phyloP scores from a whole-genome alignment of 306 rosid species.

The Carpinus fangiana region DNA sequence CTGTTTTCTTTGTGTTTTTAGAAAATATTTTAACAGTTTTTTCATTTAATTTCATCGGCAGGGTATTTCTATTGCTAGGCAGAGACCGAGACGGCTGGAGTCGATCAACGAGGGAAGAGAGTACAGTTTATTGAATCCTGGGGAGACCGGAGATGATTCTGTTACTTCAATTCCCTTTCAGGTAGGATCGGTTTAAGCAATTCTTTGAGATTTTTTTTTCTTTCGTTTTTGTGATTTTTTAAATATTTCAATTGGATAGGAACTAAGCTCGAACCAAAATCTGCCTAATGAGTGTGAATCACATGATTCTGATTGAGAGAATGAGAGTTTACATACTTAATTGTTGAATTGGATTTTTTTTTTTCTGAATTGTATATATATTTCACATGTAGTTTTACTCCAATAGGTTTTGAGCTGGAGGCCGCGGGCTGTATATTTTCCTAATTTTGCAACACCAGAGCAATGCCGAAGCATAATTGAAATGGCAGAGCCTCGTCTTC shows the following conservation, averaged over 20 bases:
- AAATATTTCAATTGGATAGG: slow-evolving; percentile 14
- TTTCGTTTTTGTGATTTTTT: background rate
- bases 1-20: background rate
- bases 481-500: slow-evolving; percentile 52
- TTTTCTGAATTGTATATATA: background rate
- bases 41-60: slow-evolving; percentile 20
- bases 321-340: slow-evolving; percentile 21
- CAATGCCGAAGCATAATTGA: slow-evolving; percentile 66
- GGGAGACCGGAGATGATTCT: slow-evolving; percentile 74
- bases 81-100: slow-evolving; percentile 48
- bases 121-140: slow-evolving; percentile 43
- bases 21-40: background rate
- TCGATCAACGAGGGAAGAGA: slow-evolving; percentile 39
- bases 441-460: slow-evolving; percentile 78
- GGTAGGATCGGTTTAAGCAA: slow-evolving; percentile 42
- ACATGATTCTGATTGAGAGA: slow-evolving; percentile 7
- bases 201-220: background rate
- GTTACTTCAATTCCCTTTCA: slow-evolving; percentile 80
- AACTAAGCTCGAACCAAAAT: slow-evolving; percentile 9
- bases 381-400: background rate
- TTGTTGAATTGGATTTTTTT: background rate
- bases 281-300: slow-evolving; percentile 11
- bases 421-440: slow-evolving; percentile 81
- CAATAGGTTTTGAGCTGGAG: slow-evolving; percentile 82
- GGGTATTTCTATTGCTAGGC: slow-evolving; percentile 40